phyloP scores from a whole-genome alignment of 257 asterid species.

The Przewalskia tangutica region DNA sequence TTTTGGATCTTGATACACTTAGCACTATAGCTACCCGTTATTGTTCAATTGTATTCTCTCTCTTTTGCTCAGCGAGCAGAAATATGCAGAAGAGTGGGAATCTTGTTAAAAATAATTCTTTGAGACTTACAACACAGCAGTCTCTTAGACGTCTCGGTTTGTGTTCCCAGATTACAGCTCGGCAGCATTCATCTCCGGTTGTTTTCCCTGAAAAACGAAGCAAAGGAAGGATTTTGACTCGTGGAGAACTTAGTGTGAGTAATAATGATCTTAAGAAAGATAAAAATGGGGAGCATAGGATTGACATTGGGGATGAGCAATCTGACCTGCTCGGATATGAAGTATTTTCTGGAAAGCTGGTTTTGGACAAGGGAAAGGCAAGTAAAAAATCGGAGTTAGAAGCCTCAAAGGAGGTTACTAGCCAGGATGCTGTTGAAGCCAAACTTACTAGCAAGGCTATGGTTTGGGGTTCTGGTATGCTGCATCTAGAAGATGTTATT shows the following conservation, averaged over 20 bases:
- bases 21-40: neutral
- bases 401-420: conserved; percentile 39
- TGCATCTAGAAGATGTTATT: conserved; percentile 65
- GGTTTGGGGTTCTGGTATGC: conserved; percentile 66
- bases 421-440: conserved; percentile 57
- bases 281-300: conserved; percentile 60
- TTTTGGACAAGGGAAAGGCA: conserved; percentile 45
- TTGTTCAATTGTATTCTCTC: conserved; percentile 1
- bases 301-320: conserved; percentile 88
- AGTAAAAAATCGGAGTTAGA: conserved; percentile 37
- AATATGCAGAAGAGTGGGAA: conserved; percentile 68
- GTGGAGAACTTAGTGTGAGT: conserved; percentile 26
- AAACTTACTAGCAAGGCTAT: conserved; percentile 88
- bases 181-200: conserved; percentile 81
- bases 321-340: conserved; percentile 85
- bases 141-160: conserved; percentile 88
- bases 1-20: neutral
- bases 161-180: conserved; percentile 68
- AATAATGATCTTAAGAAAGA: conserved; percentile 40
- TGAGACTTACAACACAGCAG: conserved; percentile 63
- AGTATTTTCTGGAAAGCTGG: conserved; percentile 68
- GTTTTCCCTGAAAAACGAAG: conserved; percentile 88
- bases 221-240: conserved; percentile 43
- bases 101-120: conserved; percentile 63
- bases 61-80: conserved; percentile 2